These are phyloP conservation scores for Trypanosoma theileri DNA, from an alignment of 208 protist genomes.

Conservation along the genomic window DNA sequence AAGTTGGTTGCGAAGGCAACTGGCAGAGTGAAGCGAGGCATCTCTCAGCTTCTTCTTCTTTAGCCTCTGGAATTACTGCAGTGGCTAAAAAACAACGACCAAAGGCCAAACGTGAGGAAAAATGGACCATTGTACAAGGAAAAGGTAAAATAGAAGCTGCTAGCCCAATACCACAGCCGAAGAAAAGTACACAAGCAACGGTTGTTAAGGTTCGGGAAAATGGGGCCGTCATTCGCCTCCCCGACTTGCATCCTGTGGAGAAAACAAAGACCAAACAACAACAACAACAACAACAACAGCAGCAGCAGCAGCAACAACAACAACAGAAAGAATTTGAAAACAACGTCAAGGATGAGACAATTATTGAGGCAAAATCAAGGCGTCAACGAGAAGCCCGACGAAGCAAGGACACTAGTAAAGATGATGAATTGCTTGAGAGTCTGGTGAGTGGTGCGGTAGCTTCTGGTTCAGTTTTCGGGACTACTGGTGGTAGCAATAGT, in stretches of 20 bases:
- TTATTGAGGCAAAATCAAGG: slow-evolving; percentile 24
- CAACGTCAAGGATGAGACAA: slow-evolving; percentile 4
- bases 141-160: slow-evolving; percentile 2
- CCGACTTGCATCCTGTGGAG: slow-evolving; percentile 3
- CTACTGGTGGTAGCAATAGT: background rate
- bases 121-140: slow-evolving; percentile 32
- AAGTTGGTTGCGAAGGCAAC: background rate
- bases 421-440: slow-evolving; percentile 27
- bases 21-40: background rate
- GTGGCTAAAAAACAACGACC: slow-evolving; percentile 13
- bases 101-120: slow-evolving; percentile 23
- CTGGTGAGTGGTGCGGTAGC: slow-evolving; percentile 1
- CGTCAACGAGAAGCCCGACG: slow-evolving; percentile 19
- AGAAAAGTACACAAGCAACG: slow-evolving; percentile 3
- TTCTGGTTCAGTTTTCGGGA: background rate
- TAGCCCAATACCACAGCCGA: background rate
- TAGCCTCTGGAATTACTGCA: background rate
- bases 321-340: background rate
- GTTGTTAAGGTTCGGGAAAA: slow-evolving; percentile 11
- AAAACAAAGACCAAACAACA: slow-evolving; percentile 12
- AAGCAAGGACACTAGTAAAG: slow-evolving; percentile 1
- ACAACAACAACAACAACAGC: slow-evolving; percentile 19
- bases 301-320: slow-evolving; percentile 3
- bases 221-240: slow-evolving; percentile 10
- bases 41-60: background rate